Conservation (phyloP, 768 basidiomycete species). For the Boletus insuetus region DNA sequence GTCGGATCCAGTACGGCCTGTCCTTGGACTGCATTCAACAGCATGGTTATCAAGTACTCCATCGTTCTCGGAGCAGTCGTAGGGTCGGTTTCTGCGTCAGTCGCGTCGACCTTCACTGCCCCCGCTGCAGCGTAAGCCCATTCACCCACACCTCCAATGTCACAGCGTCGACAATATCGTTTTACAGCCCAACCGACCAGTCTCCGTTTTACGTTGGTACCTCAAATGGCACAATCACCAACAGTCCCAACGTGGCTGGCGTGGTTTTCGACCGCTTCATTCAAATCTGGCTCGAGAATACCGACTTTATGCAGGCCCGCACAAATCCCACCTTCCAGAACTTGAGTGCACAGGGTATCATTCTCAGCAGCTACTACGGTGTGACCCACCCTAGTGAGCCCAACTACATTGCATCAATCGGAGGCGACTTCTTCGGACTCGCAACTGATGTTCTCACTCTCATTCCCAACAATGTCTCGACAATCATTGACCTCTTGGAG, state of each 20-base stretch:
- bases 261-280: slow-evolving; percentile 47
- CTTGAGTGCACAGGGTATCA: slow-evolving; percentile 50
- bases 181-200: slow-evolving; percentile 25
- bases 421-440: slow-evolving; percentile 55
- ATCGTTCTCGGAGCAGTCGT: slow-evolving; percentile 14
- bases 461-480: slow-evolving; percentile 50
- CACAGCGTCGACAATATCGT: background rate
- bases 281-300: slow-evolving; percentile 65
- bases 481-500: slow-evolving; percentile 59
- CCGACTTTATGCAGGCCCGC: slow-evolving; percentile 41
- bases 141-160: background rate
- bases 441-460: slow-evolving; percentile 34
- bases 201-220: slow-evolving; percentile 41
- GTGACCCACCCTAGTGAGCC: slow-evolving; percentile 62
- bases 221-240: slow-evolving; percentile 43
- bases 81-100: slow-evolving; percentile 22
- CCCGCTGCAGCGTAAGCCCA: slow-evolving; percentile 28
- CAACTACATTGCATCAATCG: slow-evolving; percentile 49
- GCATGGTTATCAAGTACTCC: slow-evolving; percentile 15
- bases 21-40: background rate
- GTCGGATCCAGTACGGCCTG: too few species aligned
- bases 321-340: slow-evolving; percentile 29
- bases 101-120: slow-evolving; percentile 26
- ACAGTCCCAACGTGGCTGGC: slow-evolving; percentile 38
- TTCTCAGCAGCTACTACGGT: slow-evolving; percentile 44